Base-by-base conservation (phyloP, 805 yeast genomes). In the Ogataea nakhonphanomensis region DNA sequence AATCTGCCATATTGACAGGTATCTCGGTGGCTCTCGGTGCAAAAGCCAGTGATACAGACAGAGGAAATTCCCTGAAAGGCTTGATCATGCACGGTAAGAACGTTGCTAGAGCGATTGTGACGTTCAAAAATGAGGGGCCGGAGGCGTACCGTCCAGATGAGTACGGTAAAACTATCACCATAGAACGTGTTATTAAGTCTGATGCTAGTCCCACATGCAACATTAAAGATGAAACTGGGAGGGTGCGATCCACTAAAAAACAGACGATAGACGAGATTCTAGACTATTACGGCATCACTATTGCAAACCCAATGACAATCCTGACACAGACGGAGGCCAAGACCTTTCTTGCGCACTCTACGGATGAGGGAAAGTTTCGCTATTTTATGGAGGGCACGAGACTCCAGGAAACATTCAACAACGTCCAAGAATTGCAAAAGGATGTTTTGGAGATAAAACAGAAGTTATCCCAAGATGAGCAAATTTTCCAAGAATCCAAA, bases 261-360 rank as follows among this genome's bases (percentile, higher is more conserved):
- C 68, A 71, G 23, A 84, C 80, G 10, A 62, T 93, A 23, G 87
- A 79, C 48, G 74, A 73, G 5, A 81, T 93, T 3, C 63, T 89
- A 33, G 79, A 76, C 48, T 75, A 73, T 47, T 88, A 82, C 56
- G 79, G 83, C 32, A 81, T 91, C 30, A 81, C 86, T 5, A 82
- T 93, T 20, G 90, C 81, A 52, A 93, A 93, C 52, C 96, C 97
- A 5, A 78, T 93, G 76, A 85, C 95, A 2, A 85, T 93, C 54
- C 69, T 93, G 35, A 87, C 95, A 1, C 99, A 93, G 60, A 97
- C 93, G 51, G 85, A 82, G 45, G 98, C 99, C 2, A 77, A 95
- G 50, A 84, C 90, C 11, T 93, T 93, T 57, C 65, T 93, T 46
- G 84, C 95, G 1, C 77, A 81, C 24, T 78, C 93, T 4, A 73